Conservation (phyloP, 1,284 basidiomycete species). For the Boletus holoroseus region DNA sequence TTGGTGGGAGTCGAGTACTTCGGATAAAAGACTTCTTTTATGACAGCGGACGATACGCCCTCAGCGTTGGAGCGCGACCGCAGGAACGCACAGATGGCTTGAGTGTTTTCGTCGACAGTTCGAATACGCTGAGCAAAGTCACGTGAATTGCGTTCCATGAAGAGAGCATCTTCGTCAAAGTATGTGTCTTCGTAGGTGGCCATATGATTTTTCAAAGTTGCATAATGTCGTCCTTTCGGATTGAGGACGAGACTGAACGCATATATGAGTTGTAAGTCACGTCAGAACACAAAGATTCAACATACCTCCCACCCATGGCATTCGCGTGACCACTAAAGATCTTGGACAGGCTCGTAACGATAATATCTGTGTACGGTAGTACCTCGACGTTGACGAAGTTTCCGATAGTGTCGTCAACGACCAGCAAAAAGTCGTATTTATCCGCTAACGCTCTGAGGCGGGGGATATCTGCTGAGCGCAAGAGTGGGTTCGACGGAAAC, state of each 20-base stretch:
- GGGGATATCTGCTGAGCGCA: conserved; percentile 79
- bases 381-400: conserved; percentile 97
- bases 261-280: background rate
- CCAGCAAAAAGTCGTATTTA: conserved; percentile 81
- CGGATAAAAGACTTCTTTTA: conserved; percentile 90
- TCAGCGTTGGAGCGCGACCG: conserved; percentile 50
- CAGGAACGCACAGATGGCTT: conserved; percentile 79
- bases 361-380: conserved; percentile 83
- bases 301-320: conserved; percentile 95
- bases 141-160: conserved; percentile 96
- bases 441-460: conserved; percentile 80
- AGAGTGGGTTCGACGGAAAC: conserved; percentile 91
- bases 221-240: conserved; percentile 68
- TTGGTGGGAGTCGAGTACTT: conserved; percentile 72
- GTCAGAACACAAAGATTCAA: conserved; percentile 4
- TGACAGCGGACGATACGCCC: conserved; percentile 33
- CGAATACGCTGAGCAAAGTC: conserved; percentile 79
- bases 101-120: conserved; percentile 79
- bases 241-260: conserved; percentile 70
- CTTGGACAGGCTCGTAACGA: conserved; percentile 93
- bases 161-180: conserved; percentile 90
- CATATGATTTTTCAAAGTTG: conserved; percentile 57
- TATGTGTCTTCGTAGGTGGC: conserved; percentile 82
- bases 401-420: conserved; percentile 95
- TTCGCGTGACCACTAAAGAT: conserved; percentile 94